phyloP scores from a whole-genome alignment of 352 stramenopile species.

The Globisporangium camurandrum region DNA sequence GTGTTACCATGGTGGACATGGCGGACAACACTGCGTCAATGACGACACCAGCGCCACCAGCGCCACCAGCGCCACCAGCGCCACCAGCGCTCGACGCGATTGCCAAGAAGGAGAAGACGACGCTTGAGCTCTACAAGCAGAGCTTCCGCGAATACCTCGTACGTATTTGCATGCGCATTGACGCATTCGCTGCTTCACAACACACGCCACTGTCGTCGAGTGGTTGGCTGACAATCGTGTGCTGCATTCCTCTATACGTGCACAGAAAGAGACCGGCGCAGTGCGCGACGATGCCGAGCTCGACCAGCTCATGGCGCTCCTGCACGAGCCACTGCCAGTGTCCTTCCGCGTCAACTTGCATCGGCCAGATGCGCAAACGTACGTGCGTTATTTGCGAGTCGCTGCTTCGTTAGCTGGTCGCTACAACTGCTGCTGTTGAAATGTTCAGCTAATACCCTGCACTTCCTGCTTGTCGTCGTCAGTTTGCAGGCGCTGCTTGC shows the following conservation, averaged over 20 bases:
- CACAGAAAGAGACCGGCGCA: conserved; percentile 48
- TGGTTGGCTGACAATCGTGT: not conserved
- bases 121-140: conserved; percentile 72
- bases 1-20: too few relatives aligned
- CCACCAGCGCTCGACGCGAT: conserved; percentile 6
- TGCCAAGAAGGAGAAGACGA: conserved; percentile 30
- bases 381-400: too few relatives aligned
- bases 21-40: too few relatives aligned
- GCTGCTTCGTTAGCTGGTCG: too few relatives aligned
- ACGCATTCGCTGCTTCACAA: not conserved
- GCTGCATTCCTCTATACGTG: not conserved
- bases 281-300: conserved; percentile 47
- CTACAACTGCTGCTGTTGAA: too few relatives aligned
- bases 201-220: not conserved
- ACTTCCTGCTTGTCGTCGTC: too few relatives aligned
- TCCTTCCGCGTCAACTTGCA: conserved; percentile 82
- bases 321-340: conserved; percentile 71
- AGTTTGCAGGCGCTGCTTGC: conserved; percentile 45
- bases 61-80: not conserved
- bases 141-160: conserved; percentile 79
- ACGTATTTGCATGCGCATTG: conserved; percentile 8
- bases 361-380: conserved; percentile 43
- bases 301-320: conserved; percentile 53
- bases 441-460: too few relatives aligned
- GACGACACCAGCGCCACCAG: not conserved